These are phyloP conservation scores for Viridothelium virens DNA, from an alignment of 495 filamentous ascomycete species.

Conservation along the genomic window DNA sequence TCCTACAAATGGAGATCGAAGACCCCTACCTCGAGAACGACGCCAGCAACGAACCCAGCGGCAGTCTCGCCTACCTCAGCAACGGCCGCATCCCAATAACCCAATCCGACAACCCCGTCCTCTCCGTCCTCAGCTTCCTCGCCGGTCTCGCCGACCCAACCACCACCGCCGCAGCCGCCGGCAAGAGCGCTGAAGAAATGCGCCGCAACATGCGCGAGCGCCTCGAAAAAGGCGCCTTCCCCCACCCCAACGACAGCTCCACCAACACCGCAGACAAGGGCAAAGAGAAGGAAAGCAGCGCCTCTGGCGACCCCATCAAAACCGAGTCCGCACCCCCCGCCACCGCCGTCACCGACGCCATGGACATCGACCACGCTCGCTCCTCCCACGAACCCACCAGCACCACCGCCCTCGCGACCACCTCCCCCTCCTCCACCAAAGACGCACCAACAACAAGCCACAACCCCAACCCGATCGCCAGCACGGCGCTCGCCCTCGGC, in stretches of 20 bases:
- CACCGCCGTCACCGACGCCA: slow-evolving; percentile 46
- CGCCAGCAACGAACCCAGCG: slow-evolving; percentile 37
- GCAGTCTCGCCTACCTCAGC: slow-evolving; percentile 47
- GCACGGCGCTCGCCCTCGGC: slow-evolving; percentile 72
- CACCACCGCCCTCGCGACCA: slow-evolving; percentile 1
- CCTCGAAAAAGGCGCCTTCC: slow-evolving; percentile 50
- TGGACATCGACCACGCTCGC: slow-evolving; percentile 55
- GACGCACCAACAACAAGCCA: slow-evolving; percentile 17
- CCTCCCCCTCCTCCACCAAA: slow-evolving; percentile 19
- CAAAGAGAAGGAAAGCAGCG: slow-evolving; percentile 42
- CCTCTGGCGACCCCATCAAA: slow-evolving; percentile 18
- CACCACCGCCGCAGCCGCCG: slow-evolving; percentile 81
- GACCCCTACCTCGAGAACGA: slow-evolving; percentile 43
- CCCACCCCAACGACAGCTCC: slow-evolving; percentile 11
- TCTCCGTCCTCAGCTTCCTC: slow-evolving; percentile 89
- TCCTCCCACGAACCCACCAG: slow-evolving; percentile 25
- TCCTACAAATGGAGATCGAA: slow-evolving; percentile 57
- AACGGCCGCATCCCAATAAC: slow-evolving; percentile 74
- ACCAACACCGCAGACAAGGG: slow-evolving; percentile 40
- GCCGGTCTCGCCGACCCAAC: slow-evolving; percentile 80
- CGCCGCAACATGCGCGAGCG: slow-evolving; percentile 63
- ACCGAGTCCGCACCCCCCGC: slow-evolving; percentile 24
- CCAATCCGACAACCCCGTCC: slow-evolving; percentile 86
- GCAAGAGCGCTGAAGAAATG: slow-evolving; percentile 76
- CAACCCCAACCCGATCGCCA: slow-evolving; percentile 44